Evolutionary conservation across 257 asterid species (phyloP), one percentile per base, ranked within the genome.

Genomic region (Primulina tabacum): DNA sequence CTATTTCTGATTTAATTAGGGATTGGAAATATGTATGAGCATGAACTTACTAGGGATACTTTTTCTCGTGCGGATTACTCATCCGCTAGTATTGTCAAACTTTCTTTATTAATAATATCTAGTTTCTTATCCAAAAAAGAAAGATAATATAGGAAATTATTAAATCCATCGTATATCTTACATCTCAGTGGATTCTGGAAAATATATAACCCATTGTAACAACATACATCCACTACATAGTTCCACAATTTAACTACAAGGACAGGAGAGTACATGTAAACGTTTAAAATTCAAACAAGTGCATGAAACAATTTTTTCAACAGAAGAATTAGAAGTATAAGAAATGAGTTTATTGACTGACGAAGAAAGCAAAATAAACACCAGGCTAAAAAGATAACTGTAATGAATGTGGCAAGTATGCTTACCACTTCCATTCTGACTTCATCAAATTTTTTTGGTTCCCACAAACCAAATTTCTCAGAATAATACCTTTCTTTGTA

Each of bases 401-500:
- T n/a, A 77, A 62, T 18, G 58, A 62, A 67, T 53, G 29, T 70
- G 70, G 76, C 11, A 58, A 60, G 64, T 72, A 61, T 59, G 81
- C 90, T 89, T 82, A 90, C 99, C 75, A 90, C 83, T 37, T 93
- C 97, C 73, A 52, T 83, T 79, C 87, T 84, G 59, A 86, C 78
- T 84, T 86, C 92, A 50, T 89, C 83, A 35, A 90, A 82, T 75
- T 82, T 78, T 79, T 82, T 87, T 35, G 89, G 82, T 35, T 79
- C 87, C 50, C 91, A 83, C 32, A 81, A 52, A 62, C 87, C 89
- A 62, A 93, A 93, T 79, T 93, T 93, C 87, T 89, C 97, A 69
- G 86, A 76, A 84, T 93, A 93, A 71, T 93, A 93, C 76, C 99
- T 88, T 66, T 88, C 99, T 75, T 86, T 90, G 81, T 90, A 93